Evolutionary conservation across 164 flowering plant genomes (phyloP).

Genomic region (Malania oleifera): DNA sequence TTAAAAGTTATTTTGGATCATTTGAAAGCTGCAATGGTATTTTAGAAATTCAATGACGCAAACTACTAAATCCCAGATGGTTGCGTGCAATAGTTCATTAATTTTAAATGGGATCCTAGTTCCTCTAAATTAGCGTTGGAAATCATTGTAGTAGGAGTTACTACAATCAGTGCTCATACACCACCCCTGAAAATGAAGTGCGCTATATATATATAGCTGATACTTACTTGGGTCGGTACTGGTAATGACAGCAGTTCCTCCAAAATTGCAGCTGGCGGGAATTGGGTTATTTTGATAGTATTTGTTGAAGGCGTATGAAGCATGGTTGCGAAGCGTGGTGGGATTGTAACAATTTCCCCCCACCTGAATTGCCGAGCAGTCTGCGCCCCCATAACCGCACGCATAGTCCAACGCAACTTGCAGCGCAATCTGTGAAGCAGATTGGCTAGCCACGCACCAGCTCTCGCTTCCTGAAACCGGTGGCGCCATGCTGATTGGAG

Average conservation of each 20-base stretch:
- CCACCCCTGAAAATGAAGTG: not conserved
- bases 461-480: no score
- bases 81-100: no score
- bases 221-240: slow-evolving; percentile 5
- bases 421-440: not conserved
- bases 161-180: not conserved
- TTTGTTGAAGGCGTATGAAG: slow-evolving; percentile 1
- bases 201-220: not conserved
- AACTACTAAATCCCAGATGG: no score
- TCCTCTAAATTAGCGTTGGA: no score
- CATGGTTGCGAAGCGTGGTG: not conserved
- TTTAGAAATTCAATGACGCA: no score
- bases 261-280: slow-evolving; percentile 1
- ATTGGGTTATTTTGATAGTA: slow-evolving; percentile 3
- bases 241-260: not conserved
- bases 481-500: no score
- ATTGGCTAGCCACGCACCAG: slow-evolving; percentile 2
- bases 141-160: not conserved
- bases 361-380: slow-evolving; percentile 5
- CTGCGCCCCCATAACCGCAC: not conserved
- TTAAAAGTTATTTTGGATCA: no score
- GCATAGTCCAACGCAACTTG: slow-evolving; percentile 6
- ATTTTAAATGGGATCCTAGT: no score
- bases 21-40: no score
- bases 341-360: not conserved